These are phyloP conservation scores for Raphanus sativus DNA, from an alignment of 345 rosid species.

Conservation along the genomic window DNA sequence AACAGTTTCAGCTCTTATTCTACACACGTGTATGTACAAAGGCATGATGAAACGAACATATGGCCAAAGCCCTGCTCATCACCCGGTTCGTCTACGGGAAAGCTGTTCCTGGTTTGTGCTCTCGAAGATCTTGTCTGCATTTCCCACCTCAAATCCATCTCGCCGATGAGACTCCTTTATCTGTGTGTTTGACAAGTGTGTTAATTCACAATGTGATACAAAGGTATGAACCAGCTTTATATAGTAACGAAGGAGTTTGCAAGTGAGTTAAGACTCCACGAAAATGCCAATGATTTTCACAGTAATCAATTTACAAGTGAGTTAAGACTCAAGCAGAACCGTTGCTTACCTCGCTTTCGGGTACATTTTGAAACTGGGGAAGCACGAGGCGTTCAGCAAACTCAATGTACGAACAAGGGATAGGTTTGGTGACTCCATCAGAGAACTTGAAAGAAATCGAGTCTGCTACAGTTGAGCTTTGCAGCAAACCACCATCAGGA, in stretches of 20 bases:
- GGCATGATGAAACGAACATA: not conserved
- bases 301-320: not conserved
- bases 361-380: slow-evolving; percentile 59
- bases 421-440: slow-evolving; percentile 61
- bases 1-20: slow-evolving; percentile 27
- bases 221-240: not conserved
- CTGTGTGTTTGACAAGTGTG: slow-evolving; percentile 35
- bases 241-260: not conserved
- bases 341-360: slow-evolving; percentile 54
- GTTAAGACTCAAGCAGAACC: not conserved
- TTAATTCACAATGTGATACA: slow-evolving; percentile 13
- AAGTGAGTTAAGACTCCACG: not conserved
- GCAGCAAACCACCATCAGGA: slow-evolving; percentile 87
- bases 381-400: slow-evolving; percentile 93
- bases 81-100: slow-evolving; percentile 25
- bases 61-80: not conserved
- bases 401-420: slow-evolving; percentile 95
- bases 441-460: slow-evolving; percentile 59
- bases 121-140: slow-evolving; percentile 94
- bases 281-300: not conserved
- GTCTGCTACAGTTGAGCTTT: slow-evolving; percentile 96
- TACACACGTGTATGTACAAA: slow-evolving; percentile 14
- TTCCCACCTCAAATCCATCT: slow-evolving; percentile 92
- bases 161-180: slow-evolving; percentile 69
- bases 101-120: slow-evolving; percentile 54